Conservation (phyloP, 2,329 filamentous ascomycete species). For the Fusarium marasasianum region DNA sequence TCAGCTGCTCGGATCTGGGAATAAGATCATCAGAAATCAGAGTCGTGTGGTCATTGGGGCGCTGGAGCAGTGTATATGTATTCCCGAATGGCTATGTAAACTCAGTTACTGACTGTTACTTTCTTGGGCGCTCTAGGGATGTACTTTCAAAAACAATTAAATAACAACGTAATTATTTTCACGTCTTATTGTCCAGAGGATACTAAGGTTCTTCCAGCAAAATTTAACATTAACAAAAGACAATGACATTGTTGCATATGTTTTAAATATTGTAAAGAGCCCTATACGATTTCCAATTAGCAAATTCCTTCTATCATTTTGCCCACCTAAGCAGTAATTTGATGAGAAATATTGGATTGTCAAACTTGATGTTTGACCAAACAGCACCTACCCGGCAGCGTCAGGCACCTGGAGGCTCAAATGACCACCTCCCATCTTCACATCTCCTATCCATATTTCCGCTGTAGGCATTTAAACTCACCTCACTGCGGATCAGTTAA, state of each 20-base stretch:
- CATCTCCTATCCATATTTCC: accelerated
- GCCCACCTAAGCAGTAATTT: neutral
- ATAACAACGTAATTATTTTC: accelerated
- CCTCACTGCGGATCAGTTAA: accelerated
- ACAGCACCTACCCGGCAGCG: neutral
- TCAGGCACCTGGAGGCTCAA: accelerated
- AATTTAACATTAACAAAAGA: too few species aligned
- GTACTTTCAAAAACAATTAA: accelerated
- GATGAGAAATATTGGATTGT: accelerated
- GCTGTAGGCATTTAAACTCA: neutral
- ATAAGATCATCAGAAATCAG: accelerated
- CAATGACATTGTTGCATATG: too few species aligned
- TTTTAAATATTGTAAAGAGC: too few species aligned
- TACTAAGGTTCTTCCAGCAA: too few species aligned
- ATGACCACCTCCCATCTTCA: neutral
- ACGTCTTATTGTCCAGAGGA: too few species aligned
- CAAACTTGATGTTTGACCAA: neutral
- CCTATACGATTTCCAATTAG: accelerated
- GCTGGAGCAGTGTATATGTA: accelerated
- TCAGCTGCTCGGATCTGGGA: accelerated
- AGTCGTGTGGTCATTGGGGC: accelerated
- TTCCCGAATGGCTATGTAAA: accelerated
- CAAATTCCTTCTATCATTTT: accelerated
- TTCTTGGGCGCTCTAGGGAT: neutral
- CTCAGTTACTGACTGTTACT: accelerated